A percentile compares a stretch with the other conserved stretches of the same genome.
Conservation (phyloP, 176 grass and related monocot genomes). For the Zea mays region DNA sequence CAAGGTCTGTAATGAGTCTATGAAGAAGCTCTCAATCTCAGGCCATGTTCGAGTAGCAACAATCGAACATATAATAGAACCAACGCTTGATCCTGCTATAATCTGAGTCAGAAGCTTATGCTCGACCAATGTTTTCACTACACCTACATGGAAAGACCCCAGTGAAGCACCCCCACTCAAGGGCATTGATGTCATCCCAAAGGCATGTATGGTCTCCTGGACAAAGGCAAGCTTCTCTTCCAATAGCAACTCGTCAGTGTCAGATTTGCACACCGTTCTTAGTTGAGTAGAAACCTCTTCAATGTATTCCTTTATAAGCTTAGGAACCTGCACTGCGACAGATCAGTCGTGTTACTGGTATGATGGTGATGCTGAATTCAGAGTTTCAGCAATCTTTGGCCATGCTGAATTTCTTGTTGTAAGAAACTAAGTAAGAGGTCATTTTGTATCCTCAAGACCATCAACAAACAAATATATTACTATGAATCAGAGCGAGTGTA, state of each 20-base stretch:
- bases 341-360: background rate
- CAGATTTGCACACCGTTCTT: constrained; percentile 85
- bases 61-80: constrained; percentile 87
- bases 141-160: constrained; percentile 88
- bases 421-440: background rate
- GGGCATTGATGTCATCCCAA: constrained; percentile 87
- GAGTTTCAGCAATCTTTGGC: background rate
- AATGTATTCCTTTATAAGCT: constrained; percentile 91
- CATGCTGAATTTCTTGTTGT: background rate
- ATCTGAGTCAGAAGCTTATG: constrained; percentile 87
- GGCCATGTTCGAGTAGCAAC: constrained; percentile 86
- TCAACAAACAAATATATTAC: background rate
- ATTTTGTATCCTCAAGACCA: background rate
- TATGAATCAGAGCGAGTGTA: background rate
- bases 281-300: constrained; percentile 87
- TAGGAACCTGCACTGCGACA: constrained; percentile 63
- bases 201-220: constrained; percentile 92
- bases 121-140: constrained; percentile 89
- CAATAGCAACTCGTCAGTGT: constrained; percentile 76
- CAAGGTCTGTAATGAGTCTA: constrained; percentile 75
- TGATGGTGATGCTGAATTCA: background rate
- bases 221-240: constrained; percentile 97
- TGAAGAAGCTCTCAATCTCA: constrained; percentile 88
- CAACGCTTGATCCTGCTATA: constrained; percentile 87
- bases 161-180: constrained; percentile 93